These are phyloP conservation scores for Coelastrella sp. DNA, from an alignment of 139 green algal species.

Conservation along the genomic window DNA sequence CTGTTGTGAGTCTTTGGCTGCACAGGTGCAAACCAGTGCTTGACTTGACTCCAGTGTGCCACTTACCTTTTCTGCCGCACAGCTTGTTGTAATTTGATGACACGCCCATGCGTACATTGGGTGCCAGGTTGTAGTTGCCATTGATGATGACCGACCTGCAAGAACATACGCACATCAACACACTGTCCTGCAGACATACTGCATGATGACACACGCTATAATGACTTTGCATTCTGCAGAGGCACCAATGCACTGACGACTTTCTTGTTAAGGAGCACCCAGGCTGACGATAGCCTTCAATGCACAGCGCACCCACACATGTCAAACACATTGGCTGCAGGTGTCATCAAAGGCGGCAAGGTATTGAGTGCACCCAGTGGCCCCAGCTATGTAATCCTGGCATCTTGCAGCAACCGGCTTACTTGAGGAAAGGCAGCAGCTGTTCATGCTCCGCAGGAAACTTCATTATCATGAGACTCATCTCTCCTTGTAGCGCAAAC, in stretches of 20 bases:
- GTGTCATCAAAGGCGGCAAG: too few species aligned
- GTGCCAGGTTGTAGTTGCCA: not conserved
- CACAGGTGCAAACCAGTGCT: not conserved
- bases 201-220: too few species aligned
- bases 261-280: too few species aligned
- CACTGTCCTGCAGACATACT: too few species aligned
- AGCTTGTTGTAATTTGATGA: slow-evolving; percentile 54
- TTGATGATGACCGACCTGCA: slow-evolving; percentile 6
- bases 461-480: slow-evolving; percentile 51
- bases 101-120: slow-evolving; percentile 47
- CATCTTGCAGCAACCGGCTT: too few species aligned
- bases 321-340: too few species aligned
- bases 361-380: not conserved
- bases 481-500: slow-evolving; percentile 56
- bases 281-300: too few species aligned
- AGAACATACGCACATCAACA: too few species aligned
- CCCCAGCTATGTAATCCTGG: not conserved
- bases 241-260: not conserved
- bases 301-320: too few species aligned
- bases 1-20: not conserved
- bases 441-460: slow-evolving; percentile 45
- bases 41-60: not conserved
- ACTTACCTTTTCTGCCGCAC: slow-evolving; percentile 19
- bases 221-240: too few species aligned
- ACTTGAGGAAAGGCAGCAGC: slow-evolving; percentile 49